These are phyloP conservation scores for Kodamaea jinghongensis DNA, from an alignment of 805 yeast genomes.

Conservation along the genomic window DNA sequence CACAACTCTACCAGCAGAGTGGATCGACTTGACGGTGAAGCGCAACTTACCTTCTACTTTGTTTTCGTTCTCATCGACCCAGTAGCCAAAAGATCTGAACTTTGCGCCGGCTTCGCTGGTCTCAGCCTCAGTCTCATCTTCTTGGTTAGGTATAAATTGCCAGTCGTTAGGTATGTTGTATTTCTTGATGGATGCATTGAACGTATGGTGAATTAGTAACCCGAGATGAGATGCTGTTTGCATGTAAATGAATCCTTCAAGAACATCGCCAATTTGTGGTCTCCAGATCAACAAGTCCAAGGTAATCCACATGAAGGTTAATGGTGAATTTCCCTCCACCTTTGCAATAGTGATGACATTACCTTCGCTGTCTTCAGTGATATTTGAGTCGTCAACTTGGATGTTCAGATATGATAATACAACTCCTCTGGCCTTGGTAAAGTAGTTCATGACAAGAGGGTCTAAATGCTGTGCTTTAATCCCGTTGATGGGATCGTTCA, in stretches of 20 bases:
- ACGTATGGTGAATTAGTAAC: conserved; percentile 83
- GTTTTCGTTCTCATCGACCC: conserved; percentile 76
- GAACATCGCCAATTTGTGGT: conserved; percentile 80
- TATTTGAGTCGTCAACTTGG: conserved; percentile 44
- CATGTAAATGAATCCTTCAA: conserved; percentile 87
- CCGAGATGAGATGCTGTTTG: conserved; percentile 96
- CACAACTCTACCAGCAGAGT: conserved; percentile 75
- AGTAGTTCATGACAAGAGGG: conserved; percentile 82
- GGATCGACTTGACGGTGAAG: conserved; percentile 71
- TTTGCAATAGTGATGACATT: conserved; percentile 52
- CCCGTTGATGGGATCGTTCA: conserved; percentile 70
- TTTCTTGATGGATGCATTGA: conserved; percentile 88
- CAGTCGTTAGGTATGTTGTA: conserved; percentile 82
- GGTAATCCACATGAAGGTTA: conserved; percentile 80
- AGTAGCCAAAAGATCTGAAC: conserved; percentile 71
- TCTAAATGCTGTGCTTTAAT: conserved; percentile 85
- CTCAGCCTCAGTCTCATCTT: conserved; percentile 45
- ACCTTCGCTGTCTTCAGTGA: conserved; percentile 37
- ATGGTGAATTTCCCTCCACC: conserved; percentile 78
- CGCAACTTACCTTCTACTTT: conserved; percentile 79
- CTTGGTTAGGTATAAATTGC: conserved; percentile 80
- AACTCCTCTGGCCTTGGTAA: conserved; percentile 71
- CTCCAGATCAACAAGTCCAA: conserved; percentile 86
- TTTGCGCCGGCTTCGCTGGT: conserved; percentile 21
- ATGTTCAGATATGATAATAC: conserved; percentile 77